Conservation (phyloP, 2,329 filamentous ascomycete genomes). For the Eutypa lata region DNA sequence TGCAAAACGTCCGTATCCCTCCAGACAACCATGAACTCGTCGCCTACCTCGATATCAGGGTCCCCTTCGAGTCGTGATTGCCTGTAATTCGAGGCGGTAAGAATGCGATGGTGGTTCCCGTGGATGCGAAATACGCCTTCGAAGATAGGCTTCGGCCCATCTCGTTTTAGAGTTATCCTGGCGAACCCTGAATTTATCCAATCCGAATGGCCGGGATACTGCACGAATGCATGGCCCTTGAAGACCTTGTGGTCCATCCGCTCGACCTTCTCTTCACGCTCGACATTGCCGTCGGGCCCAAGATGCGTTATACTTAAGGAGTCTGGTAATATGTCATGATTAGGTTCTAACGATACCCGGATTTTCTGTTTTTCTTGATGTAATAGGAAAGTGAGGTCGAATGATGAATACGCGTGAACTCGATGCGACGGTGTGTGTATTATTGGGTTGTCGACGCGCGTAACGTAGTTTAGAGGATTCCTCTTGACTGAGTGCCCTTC, state of each 20-base stretch:
- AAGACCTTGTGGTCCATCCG: slow-evolving; percentile 77
- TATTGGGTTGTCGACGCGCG: slow-evolving; percentile 67
- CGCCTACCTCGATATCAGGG: slow-evolving; percentile 55
- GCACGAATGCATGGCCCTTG: slow-evolving; percentile 73
- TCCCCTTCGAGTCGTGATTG: slow-evolving; percentile 70
- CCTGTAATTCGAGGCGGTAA: slow-evolving; percentile 70
- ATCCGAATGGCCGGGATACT: slow-evolving; percentile 53
- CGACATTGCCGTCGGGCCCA: slow-evolving; percentile 66
- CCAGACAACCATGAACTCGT: slow-evolving; percentile 86
- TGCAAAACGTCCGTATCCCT: slow-evolving; percentile 78
- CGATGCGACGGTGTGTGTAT: slow-evolving; percentile 77
- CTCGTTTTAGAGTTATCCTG: slow-evolving; percentile 70
- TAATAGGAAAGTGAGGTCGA: slow-evolving; percentile 80
- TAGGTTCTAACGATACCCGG: slow-evolving; percentile 80
- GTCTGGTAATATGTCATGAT: slow-evolving; percentile 81
- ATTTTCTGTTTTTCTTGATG: slow-evolving; percentile 65
- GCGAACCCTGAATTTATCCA: slow-evolving; percentile 89
- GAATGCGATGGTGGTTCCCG: slow-evolving; percentile 82
- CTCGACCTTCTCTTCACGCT: slow-evolving; percentile 64
- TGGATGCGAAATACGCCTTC: slow-evolving; percentile 83
- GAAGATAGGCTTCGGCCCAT: slow-evolving; percentile 78
- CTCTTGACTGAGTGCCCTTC: slow-evolving; percentile 69
- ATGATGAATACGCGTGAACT: slow-evolving; percentile 75
- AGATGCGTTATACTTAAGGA: slow-evolving; percentile 73
- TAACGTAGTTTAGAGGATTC: slow-evolving; percentile 73